Percentiles rank a stretch among this genome's conserved stretches.
Evolutionary conservation across 306 rosid genomes (phyloP).

Genomic region (Malus sieversii): DNA sequence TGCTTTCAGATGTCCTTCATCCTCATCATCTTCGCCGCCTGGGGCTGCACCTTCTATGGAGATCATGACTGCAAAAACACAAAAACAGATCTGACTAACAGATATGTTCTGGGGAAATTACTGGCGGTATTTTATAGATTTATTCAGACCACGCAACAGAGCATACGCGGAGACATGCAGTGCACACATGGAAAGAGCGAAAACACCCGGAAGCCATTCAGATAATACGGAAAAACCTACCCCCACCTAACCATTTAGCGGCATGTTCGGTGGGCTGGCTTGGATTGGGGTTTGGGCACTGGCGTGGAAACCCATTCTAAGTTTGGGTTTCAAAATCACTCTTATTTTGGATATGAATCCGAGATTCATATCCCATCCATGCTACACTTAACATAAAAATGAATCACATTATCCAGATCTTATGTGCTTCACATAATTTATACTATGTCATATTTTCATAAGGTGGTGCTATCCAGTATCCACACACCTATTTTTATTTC

Average conservation of each 20-base stretch:
- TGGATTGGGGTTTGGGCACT: no score
- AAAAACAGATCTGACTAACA: neutral
- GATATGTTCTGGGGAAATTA: neutral
- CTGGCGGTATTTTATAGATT: neutral
- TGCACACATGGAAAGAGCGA: neutral
- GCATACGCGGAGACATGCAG: neutral
- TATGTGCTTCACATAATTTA: no score
- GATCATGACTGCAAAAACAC: neutral
- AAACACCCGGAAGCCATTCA: neutral
- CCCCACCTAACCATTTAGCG: no score
- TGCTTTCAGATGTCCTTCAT: neutral
- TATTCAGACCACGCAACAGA: neutral
- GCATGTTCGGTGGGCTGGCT: no score
- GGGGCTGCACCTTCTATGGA: neutral
- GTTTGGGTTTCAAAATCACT: no score
- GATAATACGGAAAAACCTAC: neutral
- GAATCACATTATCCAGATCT: neutral
- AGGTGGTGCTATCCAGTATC: no score
- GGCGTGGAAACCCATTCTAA: neutral
- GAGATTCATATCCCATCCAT: no score
- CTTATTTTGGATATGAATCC: no score
- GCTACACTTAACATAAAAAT: neutral
- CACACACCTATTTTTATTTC: no score
- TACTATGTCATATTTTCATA: no score
- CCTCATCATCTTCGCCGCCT: neutral